A percentile compares a stretch with the other conserved stretches of the same genome.
These are phyloP conservation scores for Nemania abortiva DNA, from an alignment of 2,329 filamentous ascomycete species.

Conservation along the genomic window DNA sequence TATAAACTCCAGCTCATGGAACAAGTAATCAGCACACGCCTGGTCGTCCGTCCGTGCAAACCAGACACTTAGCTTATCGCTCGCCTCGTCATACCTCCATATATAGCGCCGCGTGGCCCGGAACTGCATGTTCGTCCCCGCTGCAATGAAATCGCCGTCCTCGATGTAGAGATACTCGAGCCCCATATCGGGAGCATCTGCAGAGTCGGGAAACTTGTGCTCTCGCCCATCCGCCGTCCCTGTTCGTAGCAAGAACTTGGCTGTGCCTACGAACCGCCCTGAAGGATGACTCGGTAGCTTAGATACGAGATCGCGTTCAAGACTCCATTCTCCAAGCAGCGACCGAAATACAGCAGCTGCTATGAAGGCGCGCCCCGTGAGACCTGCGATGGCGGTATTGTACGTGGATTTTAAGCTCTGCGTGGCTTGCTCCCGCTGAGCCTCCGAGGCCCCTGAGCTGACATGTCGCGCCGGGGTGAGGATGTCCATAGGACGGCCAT, in stretches of 20 bases:
- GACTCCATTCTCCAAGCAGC: constrained; percentile 76
- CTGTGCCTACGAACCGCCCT: constrained; percentile 73
- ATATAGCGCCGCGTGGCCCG: constrained; percentile 75
- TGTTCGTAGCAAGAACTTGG: constrained; percentile 71
- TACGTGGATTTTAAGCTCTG: constrained; percentile 62
- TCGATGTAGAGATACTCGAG: constrained; percentile 77
- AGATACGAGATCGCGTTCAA: constrained; percentile 69
- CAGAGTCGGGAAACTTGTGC: constrained; percentile 32
- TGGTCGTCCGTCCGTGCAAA: constrained; percentile 75
- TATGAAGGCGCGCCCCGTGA: constrained; percentile 65
- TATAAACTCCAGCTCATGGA: constrained; percentile 77
- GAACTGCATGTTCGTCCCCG: constrained; percentile 65
- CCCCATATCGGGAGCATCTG: constrained; percentile 52
- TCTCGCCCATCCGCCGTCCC: constrained; percentile 66
- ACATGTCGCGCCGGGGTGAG: constrained; percentile 69
- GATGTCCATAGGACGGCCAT: constrained; percentile 61
- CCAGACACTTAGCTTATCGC: constrained; percentile 76
- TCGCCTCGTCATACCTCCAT: constrained; percentile 74
- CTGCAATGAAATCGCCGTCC: constrained; percentile 72
- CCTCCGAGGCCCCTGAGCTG: constrained; percentile 53
- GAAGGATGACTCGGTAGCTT: constrained; percentile 69
- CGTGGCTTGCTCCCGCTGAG: constrained; percentile 55
- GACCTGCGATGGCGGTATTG: constrained; percentile 56
- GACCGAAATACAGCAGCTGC: constrained; percentile 76
- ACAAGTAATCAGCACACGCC: constrained; percentile 76